Evolutionary conservation across 768 basidiomycete species (phyloP).

Genomic region (Leccinum arenicola): DNA sequence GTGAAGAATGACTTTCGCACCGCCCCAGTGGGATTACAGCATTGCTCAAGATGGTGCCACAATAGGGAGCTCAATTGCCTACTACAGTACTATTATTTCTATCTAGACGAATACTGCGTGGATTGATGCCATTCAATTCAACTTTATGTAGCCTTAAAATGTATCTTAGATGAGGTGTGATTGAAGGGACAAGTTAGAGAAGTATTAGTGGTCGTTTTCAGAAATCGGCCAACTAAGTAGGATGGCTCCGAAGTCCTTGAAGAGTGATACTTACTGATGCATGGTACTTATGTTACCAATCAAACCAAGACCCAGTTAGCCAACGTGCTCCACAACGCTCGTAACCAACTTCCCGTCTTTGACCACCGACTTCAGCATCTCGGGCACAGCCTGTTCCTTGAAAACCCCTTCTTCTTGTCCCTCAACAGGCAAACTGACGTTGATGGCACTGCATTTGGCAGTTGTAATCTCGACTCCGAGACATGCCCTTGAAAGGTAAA

Average conservation of each 20-base stretch:
- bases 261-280: no score
- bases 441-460: slow-evolving; percentile 91
- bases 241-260: no score
- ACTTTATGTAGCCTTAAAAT: no score
- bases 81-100: no score
- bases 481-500: slow-evolving; percentile 85
- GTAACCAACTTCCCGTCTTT: slow-evolving; percentile 84
- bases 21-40: not conserved
- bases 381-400: slow-evolving; percentile 85
- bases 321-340: slow-evolving; percentile 82
- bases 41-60: not conserved
- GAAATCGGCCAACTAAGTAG: no score
- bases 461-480: slow-evolving; percentile 86
- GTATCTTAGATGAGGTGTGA: no score
- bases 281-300: not conserved
- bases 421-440: slow-evolving; percentile 81
- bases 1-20: not conserved
- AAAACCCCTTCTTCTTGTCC: slow-evolving; percentile 93
- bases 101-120: no score
- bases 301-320: slow-evolving; percentile 32
- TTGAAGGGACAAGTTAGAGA: no score
- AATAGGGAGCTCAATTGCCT: not conserved
- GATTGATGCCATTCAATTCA: no score
- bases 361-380: slow-evolving; percentile 90
- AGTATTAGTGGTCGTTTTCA: no score